These are phyloP conservation scores for Chalciporus piperatus DNA, from an alignment of 768 basidiomycete genomes.

Conservation along the genomic window DNA sequence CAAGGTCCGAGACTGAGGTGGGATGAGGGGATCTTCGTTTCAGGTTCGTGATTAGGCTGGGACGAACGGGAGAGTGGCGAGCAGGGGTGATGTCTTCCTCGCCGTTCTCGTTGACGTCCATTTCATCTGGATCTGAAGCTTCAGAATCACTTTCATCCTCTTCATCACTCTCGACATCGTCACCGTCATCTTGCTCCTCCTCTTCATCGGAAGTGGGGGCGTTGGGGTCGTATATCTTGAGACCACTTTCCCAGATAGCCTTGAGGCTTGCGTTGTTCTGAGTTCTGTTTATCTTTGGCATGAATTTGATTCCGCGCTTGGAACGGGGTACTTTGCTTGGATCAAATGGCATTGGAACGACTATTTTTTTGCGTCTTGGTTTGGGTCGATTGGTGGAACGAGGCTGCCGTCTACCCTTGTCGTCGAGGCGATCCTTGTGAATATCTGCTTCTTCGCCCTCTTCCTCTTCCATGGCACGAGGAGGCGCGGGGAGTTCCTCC, in stretches of 20 bases:
- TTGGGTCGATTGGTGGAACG: background rate
- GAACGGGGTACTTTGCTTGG: constrained; percentile 14
- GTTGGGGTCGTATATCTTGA: constrained; percentile 18
- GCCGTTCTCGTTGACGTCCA: constrained; percentile 32
- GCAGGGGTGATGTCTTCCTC: constrained; percentile 23
- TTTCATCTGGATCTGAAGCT: constrained; percentile 22
- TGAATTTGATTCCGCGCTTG: constrained; percentile 8
- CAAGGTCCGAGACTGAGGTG: constrained; percentile 18
- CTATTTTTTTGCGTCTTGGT: constrained; percentile 9
- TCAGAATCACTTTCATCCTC: constrained; percentile 7
- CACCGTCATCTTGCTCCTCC: constrained; percentile 2
- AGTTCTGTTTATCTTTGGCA: background rate
- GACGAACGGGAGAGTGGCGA: constrained; percentile 22
- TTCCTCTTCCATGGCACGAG: constrained; percentile 62
- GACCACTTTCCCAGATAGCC: constrained; percentile 15
- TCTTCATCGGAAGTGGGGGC: constrained; percentile 24
- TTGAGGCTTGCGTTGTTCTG: constrained; percentile 1
- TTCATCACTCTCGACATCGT: constrained; percentile 3
- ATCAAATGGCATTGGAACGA: constrained; percentile 20
- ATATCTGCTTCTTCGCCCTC: constrained; percentile 41
- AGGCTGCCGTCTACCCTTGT: constrained; percentile 1
- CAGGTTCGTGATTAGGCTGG: constrained; percentile 15
- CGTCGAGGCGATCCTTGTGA: constrained; percentile 17
- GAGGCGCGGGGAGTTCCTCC: constrained; percentile 43
- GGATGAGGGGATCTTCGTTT: constrained; percentile 6